Base-by-base conservation (phyloP, 305 asterid genomes). In the Solanum aculeatissimum region DNA sequence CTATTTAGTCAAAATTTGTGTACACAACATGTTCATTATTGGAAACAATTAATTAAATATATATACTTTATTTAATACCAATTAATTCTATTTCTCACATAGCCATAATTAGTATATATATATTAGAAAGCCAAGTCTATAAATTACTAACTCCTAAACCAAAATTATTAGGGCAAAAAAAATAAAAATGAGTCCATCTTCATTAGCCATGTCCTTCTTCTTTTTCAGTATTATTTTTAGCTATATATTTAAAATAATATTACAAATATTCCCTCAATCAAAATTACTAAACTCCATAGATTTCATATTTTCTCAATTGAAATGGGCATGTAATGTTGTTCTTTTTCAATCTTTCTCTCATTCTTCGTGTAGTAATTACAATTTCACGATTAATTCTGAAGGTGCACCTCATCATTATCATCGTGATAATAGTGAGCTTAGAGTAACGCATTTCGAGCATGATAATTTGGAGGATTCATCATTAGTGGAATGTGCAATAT, bases 331-430 rank as follows among this genome's bases (percentile, higher is more conserved):
- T 84, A 57, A 82, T 71, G 79, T n/a, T 78, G 63, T 85, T 66
- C 89, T 89, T 54, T 81, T 15, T 51, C 84, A 84, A 54, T 85
- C 88, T 23, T 86, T 87, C 57, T 84, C 55, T 65, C 71, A 70
- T 79, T 68, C 84, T 53, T 29, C 32, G 1, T 75, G 58, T 62
- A 54, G 35, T 62, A 35, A 55, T 57, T 7, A 13, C 4, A 0
- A 71, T 8, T 71, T 71, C n/a, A 13, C 0, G 21, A 1, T n/a
- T 23, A 57, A 0, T 0, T 74, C 21, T 0, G n/a, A 45, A 23
- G 40, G 6, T 74, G 8, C 8, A 23, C 58, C 21, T 43, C 80
- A 14, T 47, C 0, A 2, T 43, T 58, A 14, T 47, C 0, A 2
- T n/a, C 75, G 4, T 65, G 1, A 71, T 12, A 6, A 71, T 42